Evolutionary conservation across 495 filamentous ascomycete species (phyloP).

Genomic region (Penicillium tannophilum): DNA sequence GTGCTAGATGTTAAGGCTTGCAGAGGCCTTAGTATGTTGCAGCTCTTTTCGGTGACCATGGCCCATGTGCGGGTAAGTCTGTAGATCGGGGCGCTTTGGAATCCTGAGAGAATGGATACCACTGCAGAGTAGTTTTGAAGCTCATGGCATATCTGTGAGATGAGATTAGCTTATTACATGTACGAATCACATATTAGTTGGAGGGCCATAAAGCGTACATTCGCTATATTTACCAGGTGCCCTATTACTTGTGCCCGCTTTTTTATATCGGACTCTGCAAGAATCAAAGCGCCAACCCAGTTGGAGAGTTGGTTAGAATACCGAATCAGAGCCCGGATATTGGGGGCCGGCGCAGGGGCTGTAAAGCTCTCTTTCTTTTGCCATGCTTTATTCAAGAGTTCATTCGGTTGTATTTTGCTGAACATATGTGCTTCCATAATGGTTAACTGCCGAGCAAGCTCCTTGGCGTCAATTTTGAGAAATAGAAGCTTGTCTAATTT

Average conservation of each 20-base stretch:
- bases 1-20: constrained; percentile 85
- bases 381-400: constrained; percentile 93
- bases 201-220: constrained; percentile 50
- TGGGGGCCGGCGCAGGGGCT: constrained; percentile 79
- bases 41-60: constrained; percentile 74
- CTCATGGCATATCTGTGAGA: constrained; percentile 71
- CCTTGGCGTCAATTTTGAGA: constrained; percentile 85
- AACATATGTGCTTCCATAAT: constrained; percentile 89
- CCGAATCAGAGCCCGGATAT: constrained; percentile 86
- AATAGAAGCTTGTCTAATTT: constrained; percentile 97
- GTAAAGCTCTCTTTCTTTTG: constrained; percentile 70
- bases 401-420: constrained; percentile 78
- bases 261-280: constrained; percentile 84
- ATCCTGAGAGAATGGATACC: constrained; percentile 88
- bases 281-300: constrained; percentile 93
- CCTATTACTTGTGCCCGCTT: constrained; percentile 92
- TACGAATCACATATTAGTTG: no score
- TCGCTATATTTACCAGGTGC: constrained; percentile 87
- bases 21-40: constrained; percentile 72
- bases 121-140: constrained; percentile 94
- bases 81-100: constrained; percentile 85
- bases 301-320: constrained; percentile 96
- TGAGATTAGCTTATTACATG: neutral
- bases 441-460: constrained; percentile 90
- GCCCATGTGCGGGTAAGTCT: constrained; percentile 87